These are phyloP conservation scores for Stephania yunnanensis DNA, from an alignment of 164 flowering plant genomes.

Conservation along the genomic window DNA sequence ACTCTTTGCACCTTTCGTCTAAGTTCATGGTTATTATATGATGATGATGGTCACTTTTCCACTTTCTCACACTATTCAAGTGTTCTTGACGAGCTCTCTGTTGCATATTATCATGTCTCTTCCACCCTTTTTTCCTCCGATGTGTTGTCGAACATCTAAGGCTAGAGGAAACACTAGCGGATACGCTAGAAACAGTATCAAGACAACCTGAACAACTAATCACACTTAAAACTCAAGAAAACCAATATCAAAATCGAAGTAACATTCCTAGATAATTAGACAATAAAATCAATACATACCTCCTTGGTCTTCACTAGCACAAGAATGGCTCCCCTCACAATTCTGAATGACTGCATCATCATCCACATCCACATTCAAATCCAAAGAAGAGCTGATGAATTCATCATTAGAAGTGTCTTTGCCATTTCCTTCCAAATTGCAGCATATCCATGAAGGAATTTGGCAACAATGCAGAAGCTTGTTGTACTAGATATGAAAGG, in stretches of 20 bases:
- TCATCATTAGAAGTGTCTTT: constrained; percentile 36
- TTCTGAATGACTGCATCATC: constrained; percentile 34
- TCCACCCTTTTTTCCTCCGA: constrained; percentile 55
- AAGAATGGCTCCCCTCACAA: constrained; percentile 26
- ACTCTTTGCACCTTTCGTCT: constrained; percentile 24
- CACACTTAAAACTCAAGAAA: neutral
- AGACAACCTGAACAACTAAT: constrained; percentile 37
- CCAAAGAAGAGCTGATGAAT: constrained; percentile 43
- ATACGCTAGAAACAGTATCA: constrained; percentile 26
- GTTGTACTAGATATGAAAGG: constrained; percentile 51
- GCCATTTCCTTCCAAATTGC: constrained; percentile 73
- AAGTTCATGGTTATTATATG: constrained; percentile 25
- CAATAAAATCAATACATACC: neutral
- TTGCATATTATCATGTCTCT: constrained; percentile 54
- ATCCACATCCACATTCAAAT: constrained; percentile 42
- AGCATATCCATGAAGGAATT: constrained; percentile 84
- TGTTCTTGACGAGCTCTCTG: constrained; percentile 81
- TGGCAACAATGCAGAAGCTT: constrained; percentile 49
- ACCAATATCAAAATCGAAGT: neutral
- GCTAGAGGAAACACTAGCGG: constrained; percentile 38
- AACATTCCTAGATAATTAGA: neutral
- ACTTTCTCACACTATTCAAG: constrained; percentile 62
- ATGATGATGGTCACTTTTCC: constrained; percentile 42
- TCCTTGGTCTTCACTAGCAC: constrained; percentile 28
- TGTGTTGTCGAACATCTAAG: constrained; percentile 40